These are phyloP conservation scores for Lasiosphaeria hispida DNA, from an alignment of 495 filamentous ascomycete genomes.

Conservation along the genomic window DNA sequence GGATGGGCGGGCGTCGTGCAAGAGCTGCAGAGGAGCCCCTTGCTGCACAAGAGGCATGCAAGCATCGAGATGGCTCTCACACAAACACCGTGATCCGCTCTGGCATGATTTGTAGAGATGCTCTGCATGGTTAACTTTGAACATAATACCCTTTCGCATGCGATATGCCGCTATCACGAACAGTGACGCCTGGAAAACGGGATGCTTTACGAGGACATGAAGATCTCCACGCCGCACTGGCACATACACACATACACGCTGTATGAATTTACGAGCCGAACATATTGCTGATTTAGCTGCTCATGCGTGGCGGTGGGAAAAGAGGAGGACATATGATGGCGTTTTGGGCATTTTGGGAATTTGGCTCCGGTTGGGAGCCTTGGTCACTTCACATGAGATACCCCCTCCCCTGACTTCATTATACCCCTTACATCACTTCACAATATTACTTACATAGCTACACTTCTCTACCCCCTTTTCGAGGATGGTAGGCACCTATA, in stretches of 20 bases:
- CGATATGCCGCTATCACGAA: background rate
- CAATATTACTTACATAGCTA: background rate
- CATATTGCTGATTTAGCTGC: background rate
- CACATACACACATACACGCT: background rate
- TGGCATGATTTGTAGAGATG: no score
- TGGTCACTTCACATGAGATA: slow-evolving; percentile 39
- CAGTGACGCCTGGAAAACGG: background rate
- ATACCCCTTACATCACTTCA: slow-evolving; percentile 6
- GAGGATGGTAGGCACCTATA: no score
- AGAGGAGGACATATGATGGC: background rate
- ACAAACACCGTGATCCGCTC: slow-evolving; percentile 14
- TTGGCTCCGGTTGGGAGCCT: slow-evolving; percentile 21
- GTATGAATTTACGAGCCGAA: background rate
- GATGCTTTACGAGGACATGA: background rate
- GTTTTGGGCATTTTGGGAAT: slow-evolving; percentile 17
- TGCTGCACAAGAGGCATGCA: slow-evolving; percentile 50
- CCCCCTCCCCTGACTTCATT: slow-evolving; percentile 21
- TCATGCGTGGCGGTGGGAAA: background rate
- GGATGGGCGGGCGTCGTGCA: slow-evolving; percentile 55
- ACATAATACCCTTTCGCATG: no score
- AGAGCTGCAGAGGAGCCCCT: slow-evolving; percentile 50
- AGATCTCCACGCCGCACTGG: background rate
- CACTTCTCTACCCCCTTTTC: background rate
- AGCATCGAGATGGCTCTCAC: slow-evolving; percentile 50
- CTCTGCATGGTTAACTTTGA: no score